phyloP scores from a whole-genome alignment of 805 yeast genomes.

The Danielozyma ontarioensis region DNA sequence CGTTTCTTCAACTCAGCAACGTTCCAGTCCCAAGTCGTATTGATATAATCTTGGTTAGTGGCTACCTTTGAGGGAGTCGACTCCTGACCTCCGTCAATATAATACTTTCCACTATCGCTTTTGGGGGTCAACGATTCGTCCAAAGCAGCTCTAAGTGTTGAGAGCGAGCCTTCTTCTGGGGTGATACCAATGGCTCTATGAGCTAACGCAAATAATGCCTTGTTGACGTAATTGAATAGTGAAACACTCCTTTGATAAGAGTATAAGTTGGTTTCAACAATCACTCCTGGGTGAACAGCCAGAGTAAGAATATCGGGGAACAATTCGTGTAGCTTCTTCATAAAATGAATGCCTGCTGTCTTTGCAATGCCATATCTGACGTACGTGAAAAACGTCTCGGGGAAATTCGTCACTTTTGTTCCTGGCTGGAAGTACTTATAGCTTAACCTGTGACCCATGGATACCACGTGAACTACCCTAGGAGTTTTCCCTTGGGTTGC shows the following conservation, averaged over 20 bases:
- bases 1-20: conserved; percentile 14
- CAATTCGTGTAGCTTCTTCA: conserved; percentile 19
- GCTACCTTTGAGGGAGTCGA: conserved; percentile 20
- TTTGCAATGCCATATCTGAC: conserved; percentile 34
- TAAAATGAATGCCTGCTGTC: conserved; percentile 26
- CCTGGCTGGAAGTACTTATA: conserved; percentile 19
- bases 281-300: conserved; percentile 37
- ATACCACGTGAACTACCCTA: conserved; percentile 26
- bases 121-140: conserved; percentile 18
- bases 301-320: conserved; percentile 27
- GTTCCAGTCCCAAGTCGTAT: conserved; percentile 26
- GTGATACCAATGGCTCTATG: conserved; percentile 21
- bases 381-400: conserved; percentile 22
- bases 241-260: conserved; percentile 22
- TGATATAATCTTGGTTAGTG: conserved; percentile 12
- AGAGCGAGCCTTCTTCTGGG: conserved; percentile 29
- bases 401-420: conserved; percentile 17
- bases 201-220: conserved; percentile 8
- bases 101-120: conserved; percentile 25
- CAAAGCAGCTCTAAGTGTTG: conserved; percentile 29
- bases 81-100: conserved; percentile 27
- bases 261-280: conserved; percentile 29
- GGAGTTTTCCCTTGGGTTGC: conserved; percentile 15
- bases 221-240: conserved; percentile 16
- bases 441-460: conserved; percentile 27